phyloP scores from a whole-genome alignment of 2,329 filamentous ascomycete species.

The Paraconiothyrium brasiliense region DNA sequence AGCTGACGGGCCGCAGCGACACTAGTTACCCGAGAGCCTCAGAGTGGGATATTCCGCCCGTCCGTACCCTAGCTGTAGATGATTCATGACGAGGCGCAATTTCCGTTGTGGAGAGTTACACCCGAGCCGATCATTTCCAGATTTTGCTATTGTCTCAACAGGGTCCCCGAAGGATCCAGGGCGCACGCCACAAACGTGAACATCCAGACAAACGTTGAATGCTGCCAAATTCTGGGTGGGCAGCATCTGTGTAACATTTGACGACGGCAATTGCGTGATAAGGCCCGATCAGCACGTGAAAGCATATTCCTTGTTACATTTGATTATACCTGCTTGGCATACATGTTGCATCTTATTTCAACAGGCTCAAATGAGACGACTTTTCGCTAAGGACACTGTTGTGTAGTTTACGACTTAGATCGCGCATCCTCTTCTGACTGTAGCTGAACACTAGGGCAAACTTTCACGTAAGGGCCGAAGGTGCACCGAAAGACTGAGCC shows the following conservation, averaged over 20 bases:
- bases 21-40: not conserved
- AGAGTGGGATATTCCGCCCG: not conserved
- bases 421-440: not conserved
- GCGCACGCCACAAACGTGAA: too few relatives aligned
- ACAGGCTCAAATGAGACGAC: too few relatives aligned
- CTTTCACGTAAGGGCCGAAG: not conserved
- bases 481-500: not conserved
- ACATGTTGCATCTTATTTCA: not conserved
- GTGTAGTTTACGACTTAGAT: not conserved
- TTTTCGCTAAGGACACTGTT: not conserved
- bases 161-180: not conserved
- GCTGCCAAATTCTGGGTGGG: not conserved
- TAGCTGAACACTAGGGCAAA: not conserved
- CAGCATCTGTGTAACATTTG: not conserved
- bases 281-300: not conserved
- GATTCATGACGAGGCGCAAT: not conserved
- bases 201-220: not conserved
- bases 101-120: not conserved
- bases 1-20: not conserved
- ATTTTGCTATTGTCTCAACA: not conserved
- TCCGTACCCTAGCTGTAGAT: not conserved
- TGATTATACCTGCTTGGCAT: not conserved
- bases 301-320: not conserved
- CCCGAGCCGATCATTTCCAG: constrained; percentile 2
- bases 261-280: not conserved